Base-by-base conservation (phyloP, 1,284 basidiomycete species). In the Moesziomyces sp. region DNA sequence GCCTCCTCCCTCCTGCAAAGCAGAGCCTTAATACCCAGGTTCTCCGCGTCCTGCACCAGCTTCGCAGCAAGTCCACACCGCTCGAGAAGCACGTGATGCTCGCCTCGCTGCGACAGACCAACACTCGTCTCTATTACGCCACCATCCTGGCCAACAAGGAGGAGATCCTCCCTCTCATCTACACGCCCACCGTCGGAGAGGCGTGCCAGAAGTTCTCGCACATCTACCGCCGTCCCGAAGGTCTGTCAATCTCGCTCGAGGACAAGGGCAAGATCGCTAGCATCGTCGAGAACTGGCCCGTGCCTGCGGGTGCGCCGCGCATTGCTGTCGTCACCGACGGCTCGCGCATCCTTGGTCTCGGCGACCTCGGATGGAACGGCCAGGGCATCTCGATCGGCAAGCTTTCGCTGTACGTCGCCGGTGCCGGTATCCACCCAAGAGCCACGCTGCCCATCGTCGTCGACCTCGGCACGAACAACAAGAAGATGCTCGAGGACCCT, bases 341-440 rank as follows among this genome's bases (percentile, higher is more conserved):
- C 86, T 94, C 92, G 18, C 90, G 94, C 58, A 96, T 97, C 77
- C 88, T 97, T 26, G 94, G 95, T 69, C 86, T 98, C 30, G 95
- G 95, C 38, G 95, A 97, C 83, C 89, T 97, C 21, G 88, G 88
- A 19, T 85, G 84, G 55, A 79, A 86, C 51, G 86, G 86, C 42
- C 92, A 96, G 90, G 93, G 93, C 3, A 97, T 97, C 79, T 90
- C 92, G 21, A 92, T 96, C 67, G 94, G 94, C 46, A 97, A 97
- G 85, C 88, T 97, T 14, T 93, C 92, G 23, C 88, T 97, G 40
- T 97, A 97, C 83, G 88, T 96, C 64, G 93, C 93, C 35, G 93
- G 93, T 46, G 92, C 92, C 65, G 94, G 93, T 56, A 91, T 97
- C 71, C 91, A 92, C 58, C 93, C 93, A 5, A 86, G 89, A 38